These are phyloP conservation scores for Claviceps purpurea DNA, from an alignment of 2,329 filamentous ascomycete species.

Conservation along the genomic window DNA sequence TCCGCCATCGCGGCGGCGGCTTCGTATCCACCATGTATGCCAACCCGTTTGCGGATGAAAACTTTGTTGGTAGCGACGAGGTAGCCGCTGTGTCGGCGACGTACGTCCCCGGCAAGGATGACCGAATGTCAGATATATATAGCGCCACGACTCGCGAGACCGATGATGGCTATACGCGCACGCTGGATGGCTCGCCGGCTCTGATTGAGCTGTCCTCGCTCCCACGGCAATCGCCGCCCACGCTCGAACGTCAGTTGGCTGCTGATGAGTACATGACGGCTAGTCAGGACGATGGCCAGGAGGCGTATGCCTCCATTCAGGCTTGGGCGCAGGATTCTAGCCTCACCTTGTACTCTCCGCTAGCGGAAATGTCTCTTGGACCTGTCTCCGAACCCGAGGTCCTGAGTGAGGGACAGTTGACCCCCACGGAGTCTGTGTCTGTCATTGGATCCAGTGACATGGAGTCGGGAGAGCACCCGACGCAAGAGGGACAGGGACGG, in stretches of 20 bases:
- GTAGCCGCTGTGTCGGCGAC: constrained; percentile 24
- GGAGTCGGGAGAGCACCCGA: constrained; percentile 25
- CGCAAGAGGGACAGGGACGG: constrained; percentile 24
- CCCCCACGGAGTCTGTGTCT: constrained; percentile 46
- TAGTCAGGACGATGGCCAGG: constrained; percentile 30
- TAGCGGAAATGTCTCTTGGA: constrained; percentile 35
- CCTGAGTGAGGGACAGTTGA: constrained; percentile 39
- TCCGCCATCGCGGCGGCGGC: constrained; percentile 35
- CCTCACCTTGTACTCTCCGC: constrained; percentile 46
- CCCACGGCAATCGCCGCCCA: constrained; percentile 9
- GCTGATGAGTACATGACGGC: constrained; percentile 40
- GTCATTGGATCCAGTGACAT: constrained; percentile 37
- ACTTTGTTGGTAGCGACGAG: constrained; percentile 38
- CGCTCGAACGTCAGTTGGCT: constrained; percentile 22
- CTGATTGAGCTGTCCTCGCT: constrained; percentile 20
- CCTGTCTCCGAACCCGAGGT: constrained; percentile 39
- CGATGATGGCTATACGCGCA: constrained; percentile 12
- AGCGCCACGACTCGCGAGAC: constrained; percentile 36
- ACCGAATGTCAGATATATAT: constrained; percentile 42
- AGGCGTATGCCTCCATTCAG: constrained; percentile 47
- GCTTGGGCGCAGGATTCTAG: constrained; percentile 47
- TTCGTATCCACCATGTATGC: constrained; percentile 31
- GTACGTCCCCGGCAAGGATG: constrained; percentile 31
- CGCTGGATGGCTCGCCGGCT: constrained; percentile 14
- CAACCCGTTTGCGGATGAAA: constrained; percentile 47